Conservation (phyloP, 768 basidiomycete species). For the Lactarius sp. region DNA sequence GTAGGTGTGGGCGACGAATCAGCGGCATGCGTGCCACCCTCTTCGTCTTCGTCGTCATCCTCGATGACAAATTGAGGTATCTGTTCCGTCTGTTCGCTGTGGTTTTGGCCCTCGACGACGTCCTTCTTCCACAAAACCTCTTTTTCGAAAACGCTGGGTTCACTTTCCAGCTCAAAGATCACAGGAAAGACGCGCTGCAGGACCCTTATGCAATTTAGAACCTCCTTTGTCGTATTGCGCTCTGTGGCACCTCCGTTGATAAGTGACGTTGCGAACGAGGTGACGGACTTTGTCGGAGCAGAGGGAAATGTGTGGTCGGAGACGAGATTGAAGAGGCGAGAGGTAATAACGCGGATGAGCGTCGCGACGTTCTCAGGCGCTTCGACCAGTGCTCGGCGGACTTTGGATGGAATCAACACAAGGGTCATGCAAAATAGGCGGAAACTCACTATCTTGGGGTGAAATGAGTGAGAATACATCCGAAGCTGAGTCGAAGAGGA, state of each 20-base stretch:
- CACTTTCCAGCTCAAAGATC: conserved; percentile 76
- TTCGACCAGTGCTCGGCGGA: conserved; percentile 73
- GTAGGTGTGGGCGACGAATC: conserved; percentile 21
- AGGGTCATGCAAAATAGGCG: not conserved
- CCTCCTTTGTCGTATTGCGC: conserved; percentile 76
- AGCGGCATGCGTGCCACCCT: conserved; percentile 21
- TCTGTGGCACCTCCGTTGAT: conserved; percentile 54
- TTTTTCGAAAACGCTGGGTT: conserved; percentile 66
- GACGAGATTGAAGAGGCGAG: conserved; percentile 67
- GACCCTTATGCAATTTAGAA: conserved; percentile 87
- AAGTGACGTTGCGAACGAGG: conserved; percentile 65
- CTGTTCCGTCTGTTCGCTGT: conserved; percentile 25
- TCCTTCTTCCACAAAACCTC: conserved; percentile 73
- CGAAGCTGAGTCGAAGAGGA: conserved; percentile 82
- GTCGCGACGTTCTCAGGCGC: conserved; percentile 86
- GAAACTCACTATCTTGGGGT: conserved; percentile 5
- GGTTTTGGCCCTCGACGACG: conserved; percentile 36
- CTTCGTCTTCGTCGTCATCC: conserved; percentile 62
- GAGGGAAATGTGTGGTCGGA: conserved; percentile 79
- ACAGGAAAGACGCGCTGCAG: conserved; percentile 86
- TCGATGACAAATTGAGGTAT: conserved; percentile 83
- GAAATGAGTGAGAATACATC: conserved; percentile 75
- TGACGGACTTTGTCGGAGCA: conserved; percentile 47
- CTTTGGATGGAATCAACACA: conserved; percentile 37
- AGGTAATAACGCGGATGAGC: conserved; percentile 65